Conservation (phyloP, 169 alveolate species). For the Toxoplasma gondii region DNA sequence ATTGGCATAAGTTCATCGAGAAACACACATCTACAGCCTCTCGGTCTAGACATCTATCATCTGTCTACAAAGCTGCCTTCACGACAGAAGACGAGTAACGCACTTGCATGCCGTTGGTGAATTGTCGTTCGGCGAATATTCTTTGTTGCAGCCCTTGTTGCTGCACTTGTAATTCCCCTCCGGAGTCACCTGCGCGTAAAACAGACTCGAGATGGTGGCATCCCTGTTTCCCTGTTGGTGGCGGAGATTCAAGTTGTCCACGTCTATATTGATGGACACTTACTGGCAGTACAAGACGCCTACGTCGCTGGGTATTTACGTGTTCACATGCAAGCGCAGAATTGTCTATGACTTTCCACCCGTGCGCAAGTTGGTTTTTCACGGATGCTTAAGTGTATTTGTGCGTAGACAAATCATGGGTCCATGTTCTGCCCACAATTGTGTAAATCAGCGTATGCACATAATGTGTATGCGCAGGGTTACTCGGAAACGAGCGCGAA, state of each 20-base stretch:
- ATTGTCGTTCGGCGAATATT: constrained; percentile 56
- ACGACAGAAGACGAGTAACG: neutral
- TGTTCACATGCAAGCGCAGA: neutral
- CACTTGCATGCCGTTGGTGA: constrained; percentile 45
- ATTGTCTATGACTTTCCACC: too few relatives aligned
- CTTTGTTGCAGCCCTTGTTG: constrained; percentile 61
- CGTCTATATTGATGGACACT: neutral
- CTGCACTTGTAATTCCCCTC: constrained; percentile 50
- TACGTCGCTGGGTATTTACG: neutral
- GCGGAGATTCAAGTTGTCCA: neutral
- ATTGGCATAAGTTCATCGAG: too few relatives aligned
- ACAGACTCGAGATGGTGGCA: neutral
- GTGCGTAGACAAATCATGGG: too few relatives aligned
- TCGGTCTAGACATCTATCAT: too few relatives aligned
- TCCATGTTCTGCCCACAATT: too few relatives aligned
- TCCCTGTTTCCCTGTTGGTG: neutral
- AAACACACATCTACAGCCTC: too few relatives aligned
- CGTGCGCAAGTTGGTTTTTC: too few relatives aligned
- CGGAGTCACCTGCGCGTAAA: constrained; percentile 48
- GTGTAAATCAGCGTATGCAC: too few relatives aligned
- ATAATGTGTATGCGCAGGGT: too few relatives aligned
- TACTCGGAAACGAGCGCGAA: too few relatives aligned
- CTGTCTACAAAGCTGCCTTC: neutral
- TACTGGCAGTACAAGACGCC: neutral
- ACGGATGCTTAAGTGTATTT: too few relatives aligned